Conservation (phyloP, 768 basidiomycete species). For the Tylopilus subfusipes region DNA sequence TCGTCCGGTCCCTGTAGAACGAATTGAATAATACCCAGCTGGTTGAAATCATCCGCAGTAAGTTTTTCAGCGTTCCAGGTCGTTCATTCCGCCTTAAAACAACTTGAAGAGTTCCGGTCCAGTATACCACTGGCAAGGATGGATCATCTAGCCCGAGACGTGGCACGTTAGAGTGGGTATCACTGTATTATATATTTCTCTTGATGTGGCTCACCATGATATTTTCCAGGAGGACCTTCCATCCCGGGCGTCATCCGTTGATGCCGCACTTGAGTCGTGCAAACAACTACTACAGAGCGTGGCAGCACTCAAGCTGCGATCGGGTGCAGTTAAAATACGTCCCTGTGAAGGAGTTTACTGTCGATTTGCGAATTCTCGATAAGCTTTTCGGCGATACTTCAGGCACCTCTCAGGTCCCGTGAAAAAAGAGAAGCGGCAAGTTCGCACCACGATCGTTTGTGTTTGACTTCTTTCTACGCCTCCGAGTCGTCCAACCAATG, state of each 20-base stretch:
- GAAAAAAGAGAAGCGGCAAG: constrained; percentile 2
- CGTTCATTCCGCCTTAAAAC: not conserved
- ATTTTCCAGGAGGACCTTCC: constrained; percentile 1
- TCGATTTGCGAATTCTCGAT: constrained; percentile 3
- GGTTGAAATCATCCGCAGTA: not conserved
- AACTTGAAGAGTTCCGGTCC: not conserved
- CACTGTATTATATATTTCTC: too few relatives aligned
- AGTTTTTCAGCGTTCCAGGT: not conserved
- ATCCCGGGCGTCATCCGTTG: too few relatives aligned
- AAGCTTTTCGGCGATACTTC: too few relatives aligned
- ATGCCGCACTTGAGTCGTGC: constrained; percentile 5
- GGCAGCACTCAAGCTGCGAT: not conserved
- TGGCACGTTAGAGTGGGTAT: constrained; percentile 5
- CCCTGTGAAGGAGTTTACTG: not conserved
- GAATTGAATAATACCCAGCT: constrained; percentile 1
- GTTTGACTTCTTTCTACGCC: constrained; percentile 9
- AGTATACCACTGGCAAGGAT: constrained; percentile 1
- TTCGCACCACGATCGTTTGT: constrained; percentile 9
- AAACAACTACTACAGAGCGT: not conserved
- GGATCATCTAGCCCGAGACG: constrained; percentile 8
- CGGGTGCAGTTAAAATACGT: not conserved
- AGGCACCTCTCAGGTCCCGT: constrained; percentile 4
- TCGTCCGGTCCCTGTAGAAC: not conserved
- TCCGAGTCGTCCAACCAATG: not conserved
- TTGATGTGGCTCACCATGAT: not conserved